Conservation (phyloP, 306 rosid genomes). For the Fragaria iinumae region DNA sequence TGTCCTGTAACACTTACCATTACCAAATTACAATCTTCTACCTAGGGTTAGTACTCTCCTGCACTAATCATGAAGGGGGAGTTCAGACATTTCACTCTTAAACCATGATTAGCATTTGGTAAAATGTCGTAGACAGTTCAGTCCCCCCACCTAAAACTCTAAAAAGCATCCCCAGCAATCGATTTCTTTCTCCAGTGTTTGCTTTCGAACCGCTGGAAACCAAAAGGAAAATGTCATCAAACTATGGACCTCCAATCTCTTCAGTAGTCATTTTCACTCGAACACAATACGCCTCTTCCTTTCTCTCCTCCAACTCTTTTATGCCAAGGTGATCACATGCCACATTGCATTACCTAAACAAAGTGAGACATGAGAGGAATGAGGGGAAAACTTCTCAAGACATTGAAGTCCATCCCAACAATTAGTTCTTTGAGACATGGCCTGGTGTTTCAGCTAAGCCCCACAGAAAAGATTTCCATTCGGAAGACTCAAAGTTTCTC, state of each 20-base stretch:
- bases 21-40: not conserved
- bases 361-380: slow-evolving; percentile 41
- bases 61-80: slow-evolving; percentile 20
- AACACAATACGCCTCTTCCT: slow-evolving; percentile 23
- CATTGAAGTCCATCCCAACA: slow-evolving; percentile 57
- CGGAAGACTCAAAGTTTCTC: slow-evolving; percentile 31
- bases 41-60: not conserved
- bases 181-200: slow-evolving; percentile 39
- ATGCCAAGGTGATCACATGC: slow-evolving; percentile 36
- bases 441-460: slow-evolving; percentile 46
- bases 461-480: slow-evolving; percentile 41
- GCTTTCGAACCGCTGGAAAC: slow-evolving; percentile 43
- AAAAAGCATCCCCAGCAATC: slow-evolving; percentile 44
- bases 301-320: slow-evolving; percentile 23
- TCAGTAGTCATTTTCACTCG: slow-evolving; percentile 38
- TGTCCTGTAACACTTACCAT: slow-evolving; percentile 27
- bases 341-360: slow-evolving; percentile 22
- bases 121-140: slow-evolving; percentile 26
- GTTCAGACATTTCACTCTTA: slow-evolving; percentile 28
- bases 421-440: slow-evolving; percentile 53
- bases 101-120: slow-evolving; percentile 42
- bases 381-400: slow-evolving; percentile 55
- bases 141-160: slow-evolving; percentile 48
- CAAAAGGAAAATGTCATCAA: slow-evolving; percentile 33
- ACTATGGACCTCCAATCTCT: slow-evolving; percentile 32